A percentile compares a stretch with the other conserved stretches of the same genome.
Conservation (phyloP, 306 rosid genomes). For the Abrus pulchellus region DNA sequence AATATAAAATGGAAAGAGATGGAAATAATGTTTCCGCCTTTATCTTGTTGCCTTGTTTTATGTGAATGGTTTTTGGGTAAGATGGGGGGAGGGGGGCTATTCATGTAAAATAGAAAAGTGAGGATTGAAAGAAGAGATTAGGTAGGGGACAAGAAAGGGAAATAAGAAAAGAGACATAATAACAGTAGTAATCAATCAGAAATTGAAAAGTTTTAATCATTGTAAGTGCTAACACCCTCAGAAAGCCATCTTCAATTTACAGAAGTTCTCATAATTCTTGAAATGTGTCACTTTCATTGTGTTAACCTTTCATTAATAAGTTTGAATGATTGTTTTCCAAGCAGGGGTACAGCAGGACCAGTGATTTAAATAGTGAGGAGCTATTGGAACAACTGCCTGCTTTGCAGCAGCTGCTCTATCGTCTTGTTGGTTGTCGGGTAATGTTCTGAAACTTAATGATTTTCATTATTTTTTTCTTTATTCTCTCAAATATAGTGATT, state of each 20-base stretch:
- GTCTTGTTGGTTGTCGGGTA: conserved; percentile 85
- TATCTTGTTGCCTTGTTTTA: background rate
- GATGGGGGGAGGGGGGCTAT: background rate
- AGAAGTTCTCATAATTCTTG: background rate
- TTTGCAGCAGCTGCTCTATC: conserved; percentile 79
- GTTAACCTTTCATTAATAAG: background rate
- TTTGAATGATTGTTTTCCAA: conserved; percentile 22
- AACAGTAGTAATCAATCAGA: conserved; percentile 8
- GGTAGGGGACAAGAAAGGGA: background rate
- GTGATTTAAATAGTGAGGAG: conserved; percentile 79
- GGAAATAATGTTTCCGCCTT: background rate
- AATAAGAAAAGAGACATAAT: background rate
- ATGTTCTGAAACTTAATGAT: conserved; percentile 34
- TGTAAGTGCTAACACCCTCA: background rate
- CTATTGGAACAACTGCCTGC: conserved; percentile 87
- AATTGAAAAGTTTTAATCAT: background rate
- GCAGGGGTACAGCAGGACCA: conserved; percentile 81
- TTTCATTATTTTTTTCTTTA: background rate
- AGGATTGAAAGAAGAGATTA: background rate
- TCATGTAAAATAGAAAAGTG: background rate
- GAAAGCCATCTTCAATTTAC: background rate
- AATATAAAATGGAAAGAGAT: background rate
- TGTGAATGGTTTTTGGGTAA: background rate
- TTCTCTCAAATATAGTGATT: background rate
- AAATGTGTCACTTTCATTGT: background rate